These are phyloP conservation scores for Penicillium sp. DNA, from an alignment of 2,329 filamentous ascomycete species.

Conservation along the genomic window DNA sequence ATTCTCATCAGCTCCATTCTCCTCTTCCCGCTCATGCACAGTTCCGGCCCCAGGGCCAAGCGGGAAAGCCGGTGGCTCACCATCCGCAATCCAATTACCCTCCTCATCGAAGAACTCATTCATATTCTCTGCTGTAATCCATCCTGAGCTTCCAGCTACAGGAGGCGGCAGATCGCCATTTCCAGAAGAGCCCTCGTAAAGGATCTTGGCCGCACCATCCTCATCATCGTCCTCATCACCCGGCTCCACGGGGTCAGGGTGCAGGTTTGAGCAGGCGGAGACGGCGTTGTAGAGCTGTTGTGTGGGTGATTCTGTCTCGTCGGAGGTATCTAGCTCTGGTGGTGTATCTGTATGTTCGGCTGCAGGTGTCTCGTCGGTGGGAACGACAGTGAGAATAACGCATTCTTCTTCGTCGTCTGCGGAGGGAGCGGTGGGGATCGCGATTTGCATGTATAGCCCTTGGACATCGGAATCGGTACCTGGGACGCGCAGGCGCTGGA, in stretches of 20 bases:
- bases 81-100: slow-evolving; percentile 70
- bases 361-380: slow-evolving; percentile 18
- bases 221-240: slow-evolving; percentile 39
- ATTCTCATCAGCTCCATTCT: slow-evolving; percentile 45
- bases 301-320: slow-evolving; percentile 38
- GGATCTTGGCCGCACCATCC: slow-evolving; percentile 24
- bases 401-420: slow-evolving; percentile 43
- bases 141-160: slow-evolving; percentile 50
- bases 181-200: slow-evolving; percentile 28
- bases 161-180: slow-evolving; percentile 47
- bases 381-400: slow-evolving; percentile 46
- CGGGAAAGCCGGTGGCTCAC: slow-evolving; percentile 39
- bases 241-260: slow-evolving; percentile 44
- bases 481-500: slow-evolving; percentile 45
- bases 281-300: slow-evolving; percentile 47
- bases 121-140: slow-evolving; percentile 86
- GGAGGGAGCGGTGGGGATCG: slow-evolving; percentile 27
- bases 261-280: slow-evolving; percentile 50
- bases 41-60: slow-evolving; percentile 63
- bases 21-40: slow-evolving; percentile 61
- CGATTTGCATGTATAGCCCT: slow-evolving; percentile 51
- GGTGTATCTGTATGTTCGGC: slow-evolving; percentile 18
- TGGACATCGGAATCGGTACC: slow-evolving; percentile 34
- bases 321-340: slow-evolving; percentile 23
- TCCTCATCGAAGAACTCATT: slow-evolving; percentile 78